A percentile compares a stretch with the other conserved stretches of the same genome.
These are phyloP conservation scores for Filobasidium floriforme DNA, from an alignment of 768 basidiomycete genomes.

Conservation along the genomic window DNA sequence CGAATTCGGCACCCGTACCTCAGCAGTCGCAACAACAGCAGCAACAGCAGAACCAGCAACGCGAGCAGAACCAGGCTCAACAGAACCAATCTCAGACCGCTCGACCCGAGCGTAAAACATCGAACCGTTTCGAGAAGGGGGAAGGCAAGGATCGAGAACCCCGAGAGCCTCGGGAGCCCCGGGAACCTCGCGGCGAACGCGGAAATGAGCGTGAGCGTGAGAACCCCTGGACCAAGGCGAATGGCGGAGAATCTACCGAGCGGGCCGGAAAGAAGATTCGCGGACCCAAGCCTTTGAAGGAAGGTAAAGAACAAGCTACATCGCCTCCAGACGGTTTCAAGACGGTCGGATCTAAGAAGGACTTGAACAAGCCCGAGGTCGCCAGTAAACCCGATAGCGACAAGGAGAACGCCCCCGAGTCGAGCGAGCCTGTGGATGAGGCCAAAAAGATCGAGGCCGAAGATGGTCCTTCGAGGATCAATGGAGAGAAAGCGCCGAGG, in stretches of 20 bases:
- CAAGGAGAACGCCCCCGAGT: slow-evolving; percentile 6
- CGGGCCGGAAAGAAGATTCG: slow-evolving; percentile 1
- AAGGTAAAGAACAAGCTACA: neutral
- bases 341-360: slow-evolving; percentile 6
- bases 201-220: neutral
- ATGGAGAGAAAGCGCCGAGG: slow-evolving; percentile 15
- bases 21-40: neutral
- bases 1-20: neutral
- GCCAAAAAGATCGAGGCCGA: slow-evolving; percentile 5
- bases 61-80: too few relatives aligned
- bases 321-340: slow-evolving; percentile 15
- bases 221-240: slow-evolving; percentile 4
- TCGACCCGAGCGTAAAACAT: slow-evolving; percentile 15
- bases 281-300: neutral
- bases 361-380: slow-evolving; percentile 10
- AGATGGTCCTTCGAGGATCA: slow-evolving; percentile 13
- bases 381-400: slow-evolving; percentile 7
- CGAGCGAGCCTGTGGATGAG: neutral
- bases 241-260: neutral
- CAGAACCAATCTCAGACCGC: neutral
- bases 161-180: neutral
- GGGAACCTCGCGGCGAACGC: too few relatives aligned
- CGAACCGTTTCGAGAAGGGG: slow-evolving; percentile 13
- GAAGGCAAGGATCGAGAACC: neutral
- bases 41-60: too few relatives aligned